Base-by-base conservation (phyloP, 495 filamentous ascomycete genomes). In the Xylaria longipes region DNA sequence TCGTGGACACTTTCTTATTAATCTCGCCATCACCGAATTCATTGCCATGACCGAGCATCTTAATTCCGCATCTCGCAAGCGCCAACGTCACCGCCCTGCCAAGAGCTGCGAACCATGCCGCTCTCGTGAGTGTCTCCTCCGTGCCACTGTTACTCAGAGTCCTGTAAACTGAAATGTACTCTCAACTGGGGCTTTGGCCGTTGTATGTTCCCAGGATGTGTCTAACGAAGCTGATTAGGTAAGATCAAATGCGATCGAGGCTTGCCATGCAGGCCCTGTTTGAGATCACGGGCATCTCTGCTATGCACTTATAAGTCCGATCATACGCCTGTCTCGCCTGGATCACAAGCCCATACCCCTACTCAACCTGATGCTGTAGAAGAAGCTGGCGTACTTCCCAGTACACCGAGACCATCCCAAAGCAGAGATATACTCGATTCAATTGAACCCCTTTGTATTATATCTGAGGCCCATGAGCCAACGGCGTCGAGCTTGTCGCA, bases 101-200 rank as follows among this genome's bases (percentile, higher is more conserved):
- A 69, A 69, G 56, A 69, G 67, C 54, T 69, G 67, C 35, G 67
- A 69, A 17, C 67, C 67, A 35, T 69, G 67, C 54, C 67, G 67
- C 1, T 35, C 54, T 46, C 67, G 67, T 69, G 27, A 69, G 67
- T 37, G 1, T 52, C 46, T 27, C 48, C 7, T 22, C 33, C 29
- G 35, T 33, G 11, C 8, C 14, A 15, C 31, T 29, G 5, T 22
- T 35, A 22, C 31, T 3, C 7, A 35, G 56, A 37, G 1, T 60
- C 5, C 8, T 17, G 22, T 29, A 29, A 1, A 41, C n/a, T 20
- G 39, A 20, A 29, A 37, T 12, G 1, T 45, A 27, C n/a, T 11
- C 1, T 60, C 33, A 48, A 65, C 6, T 20, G 27, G 12, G 17
- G 11, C 15, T 37, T 65, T 25, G 5, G 12, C 22, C 1, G 22